Evolutionary conservation across 768 basidiomycete species (phyloP), one percentile per base, ranked within the genome.

Genomic region (Leccinum imitatum): DNA sequence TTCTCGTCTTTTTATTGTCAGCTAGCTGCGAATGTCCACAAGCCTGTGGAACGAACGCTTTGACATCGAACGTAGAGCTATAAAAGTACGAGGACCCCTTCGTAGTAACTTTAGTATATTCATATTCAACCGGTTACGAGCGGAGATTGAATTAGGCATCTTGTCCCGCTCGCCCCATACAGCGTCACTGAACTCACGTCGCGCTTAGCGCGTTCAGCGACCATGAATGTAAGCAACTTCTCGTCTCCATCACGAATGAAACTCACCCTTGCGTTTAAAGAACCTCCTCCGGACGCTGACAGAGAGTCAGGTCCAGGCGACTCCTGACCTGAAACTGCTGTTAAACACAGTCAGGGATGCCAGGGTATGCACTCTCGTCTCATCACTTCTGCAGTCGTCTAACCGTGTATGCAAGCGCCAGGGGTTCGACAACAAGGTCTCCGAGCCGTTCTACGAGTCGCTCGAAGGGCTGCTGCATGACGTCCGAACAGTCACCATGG

Each of bases 371-470:
- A 55, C 2, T 60, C 19, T 60, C 60, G 56, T 54, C 70, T 58
- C 61, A 53, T 53, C 63, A 56, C 62, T 47, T 25, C 64, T 59
- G 1, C 50, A 7, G 7, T 9, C 17, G 3, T 14, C 60, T 70
- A 73, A 76, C 72, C 17, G 9, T 69, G 39, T 47, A 0, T n/a
- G 7, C 75, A 66, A 83, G 79, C 66, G 77, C 58, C 75, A 78
- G 68, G 71, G 73, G 51, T 77, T 84, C 63, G 90, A 92, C 70
- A 71, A 77, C 41, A 92, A 93, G 72, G 80, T 87, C 19, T 82
- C 87, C 15, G 95, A 97, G 69, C 86, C 90, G 15, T 99, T 98
- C 80, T 94, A 92, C 66, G 96, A 98, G 63, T 91, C 92, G 0
- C 81, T 98, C 54, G 97, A 99, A 69, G 90, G 91, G 61, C 80